Conservation (phyloP, 148 eudicot species). For the Rhododendron mucronatum region DNA sequence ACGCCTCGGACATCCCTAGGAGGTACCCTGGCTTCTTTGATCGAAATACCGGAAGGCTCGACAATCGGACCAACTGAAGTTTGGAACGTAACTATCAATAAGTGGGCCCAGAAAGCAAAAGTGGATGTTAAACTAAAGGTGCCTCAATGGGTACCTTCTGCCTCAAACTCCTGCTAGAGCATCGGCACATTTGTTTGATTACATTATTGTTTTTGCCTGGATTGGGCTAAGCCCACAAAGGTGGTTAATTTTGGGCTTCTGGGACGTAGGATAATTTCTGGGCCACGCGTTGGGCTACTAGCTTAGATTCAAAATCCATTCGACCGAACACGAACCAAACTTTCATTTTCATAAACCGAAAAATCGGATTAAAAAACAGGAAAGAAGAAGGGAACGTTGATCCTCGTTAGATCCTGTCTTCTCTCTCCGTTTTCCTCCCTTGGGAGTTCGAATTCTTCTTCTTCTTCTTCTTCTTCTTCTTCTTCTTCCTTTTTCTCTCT, state of each 20-base stretch:
- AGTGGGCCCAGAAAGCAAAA: too few relatives aligned
- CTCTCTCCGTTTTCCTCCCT: not conserved
- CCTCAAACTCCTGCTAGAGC: too few relatives aligned
- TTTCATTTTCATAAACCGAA: not conserved
- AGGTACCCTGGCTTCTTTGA: too few relatives aligned
- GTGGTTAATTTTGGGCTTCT: too few relatives aligned
- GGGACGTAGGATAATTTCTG: not conserved
- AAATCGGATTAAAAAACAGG: not conserved
- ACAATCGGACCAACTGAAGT: too few relatives aligned
- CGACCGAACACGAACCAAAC: not conserved
- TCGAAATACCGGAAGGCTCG: too few relatives aligned
- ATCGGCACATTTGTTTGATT: too few relatives aligned
- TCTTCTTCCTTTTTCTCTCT: not conserved
- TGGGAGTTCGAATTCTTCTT: not conserved
- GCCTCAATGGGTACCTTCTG: too few relatives aligned
- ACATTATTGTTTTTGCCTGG: not conserved
- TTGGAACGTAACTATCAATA: too few relatives aligned
- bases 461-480: not conserved
- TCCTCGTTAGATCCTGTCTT: not conserved
- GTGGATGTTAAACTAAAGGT: too few relatives aligned
- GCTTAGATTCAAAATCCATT: not conserved
- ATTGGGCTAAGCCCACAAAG: not conserved
- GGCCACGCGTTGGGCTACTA: not conserved
- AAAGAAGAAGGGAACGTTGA: not conserved
- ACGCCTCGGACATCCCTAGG: too few relatives aligned